phyloP scores from a whole-genome alignment of 139 green algal genomes.

The Tetradesmus obliquus region DNA sequence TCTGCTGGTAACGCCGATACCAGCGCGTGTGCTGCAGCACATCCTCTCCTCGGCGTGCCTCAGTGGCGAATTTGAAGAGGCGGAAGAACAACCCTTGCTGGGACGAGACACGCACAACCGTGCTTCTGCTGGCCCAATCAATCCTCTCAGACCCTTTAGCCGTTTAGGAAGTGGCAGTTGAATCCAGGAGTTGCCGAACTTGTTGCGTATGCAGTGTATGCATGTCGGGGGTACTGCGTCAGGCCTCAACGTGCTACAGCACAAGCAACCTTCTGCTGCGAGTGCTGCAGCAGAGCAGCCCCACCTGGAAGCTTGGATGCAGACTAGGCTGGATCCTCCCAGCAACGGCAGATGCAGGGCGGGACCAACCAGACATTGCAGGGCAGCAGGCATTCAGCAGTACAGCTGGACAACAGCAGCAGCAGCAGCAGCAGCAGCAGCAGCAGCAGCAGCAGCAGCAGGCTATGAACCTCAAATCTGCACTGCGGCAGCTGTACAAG shows the following conservation, averaged over 20 bases:
- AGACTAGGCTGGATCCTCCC: neutral
- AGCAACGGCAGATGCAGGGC: neutral
- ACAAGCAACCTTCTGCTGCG: neutral
- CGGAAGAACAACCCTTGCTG: neutral
- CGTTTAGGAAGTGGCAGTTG: too few species aligned
- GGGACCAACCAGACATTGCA: neutral
- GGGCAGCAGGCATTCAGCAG: neutral
- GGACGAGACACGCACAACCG: neutral
- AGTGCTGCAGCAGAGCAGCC: neutral
- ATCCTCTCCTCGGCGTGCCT: neutral
- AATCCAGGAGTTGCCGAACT: too few species aligned
- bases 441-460: neutral
- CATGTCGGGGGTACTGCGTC: neutral
- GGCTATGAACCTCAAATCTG: conserved; percentile 4
- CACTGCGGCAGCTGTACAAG: conserved; percentile 38
- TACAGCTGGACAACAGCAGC: conserved; percentile 9
- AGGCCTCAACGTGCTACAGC: neutral
- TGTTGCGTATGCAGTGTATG: neutral
- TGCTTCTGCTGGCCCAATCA: neutral
- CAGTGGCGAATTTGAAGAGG: neutral
- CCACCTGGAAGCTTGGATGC: neutral
- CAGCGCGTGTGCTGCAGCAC: too few species aligned
- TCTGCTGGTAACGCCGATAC: too few species aligned
- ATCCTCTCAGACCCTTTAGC: too few species aligned
- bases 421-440: neutral